A percentile compares a stretch with the other conserved stretches of the same genome.
These are phyloP conservation scores for Corymbia citriodora DNA, from an alignment of 441 rosid species.

Conservation along the genomic window DNA sequence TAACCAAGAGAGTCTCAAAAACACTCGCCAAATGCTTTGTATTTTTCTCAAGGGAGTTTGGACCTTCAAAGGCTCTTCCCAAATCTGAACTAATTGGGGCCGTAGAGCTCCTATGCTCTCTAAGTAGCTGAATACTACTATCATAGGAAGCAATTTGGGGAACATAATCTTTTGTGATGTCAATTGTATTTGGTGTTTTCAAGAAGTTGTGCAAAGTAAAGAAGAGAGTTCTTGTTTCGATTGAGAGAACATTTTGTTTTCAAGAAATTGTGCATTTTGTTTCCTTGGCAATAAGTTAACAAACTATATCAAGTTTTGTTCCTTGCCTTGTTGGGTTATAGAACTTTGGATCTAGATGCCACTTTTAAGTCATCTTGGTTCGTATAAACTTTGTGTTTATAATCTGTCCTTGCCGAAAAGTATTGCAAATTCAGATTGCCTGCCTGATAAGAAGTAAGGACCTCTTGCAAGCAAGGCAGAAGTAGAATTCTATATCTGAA, in stretches of 20 bases:
- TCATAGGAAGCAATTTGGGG: neutral
- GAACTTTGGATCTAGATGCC: neutral
- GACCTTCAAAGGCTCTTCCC: too few relatives aligned
- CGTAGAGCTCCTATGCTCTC: neutral
- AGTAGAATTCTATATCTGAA: neutral
- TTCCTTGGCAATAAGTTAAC: neutral
- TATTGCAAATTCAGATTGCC: neutral
- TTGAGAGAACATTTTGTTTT: neutral
- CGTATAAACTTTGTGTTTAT: neutral
- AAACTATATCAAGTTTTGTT: neutral
- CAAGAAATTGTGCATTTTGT: neutral
- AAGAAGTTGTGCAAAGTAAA: neutral
- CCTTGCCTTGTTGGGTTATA: neutral
- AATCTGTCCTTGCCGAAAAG: neutral
- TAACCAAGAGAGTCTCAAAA: too few relatives aligned
- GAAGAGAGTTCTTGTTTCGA: neutral
- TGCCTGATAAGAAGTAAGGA: neutral
- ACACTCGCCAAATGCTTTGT: too few relatives aligned
- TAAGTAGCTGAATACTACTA: neutral
- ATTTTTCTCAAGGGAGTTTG: too few relatives aligned
- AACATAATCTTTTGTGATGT: neutral
- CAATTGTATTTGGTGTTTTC: neutral
- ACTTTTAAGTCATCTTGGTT: neutral
- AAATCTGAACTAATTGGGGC: too few relatives aligned
- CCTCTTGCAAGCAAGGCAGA: neutral